A percentile compares a stretch with the other conserved stretches of the same genome.
These are phyloP conservation scores for Dillenia suffruticosa DNA, from an alignment of 164 flowering plant species.

Conservation along the genomic window DNA sequence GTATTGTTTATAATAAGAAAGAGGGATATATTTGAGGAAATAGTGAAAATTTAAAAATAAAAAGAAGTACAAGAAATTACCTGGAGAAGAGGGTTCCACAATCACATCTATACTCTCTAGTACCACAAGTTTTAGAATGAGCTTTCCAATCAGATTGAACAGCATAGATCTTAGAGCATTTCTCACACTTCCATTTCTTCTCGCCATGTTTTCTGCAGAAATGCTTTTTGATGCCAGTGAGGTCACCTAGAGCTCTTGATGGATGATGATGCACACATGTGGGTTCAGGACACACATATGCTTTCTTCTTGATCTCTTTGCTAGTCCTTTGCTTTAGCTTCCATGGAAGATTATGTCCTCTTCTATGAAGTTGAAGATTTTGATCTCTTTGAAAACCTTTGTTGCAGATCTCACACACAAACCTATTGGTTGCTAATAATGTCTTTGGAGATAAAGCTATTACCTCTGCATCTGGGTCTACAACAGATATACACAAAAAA, in stretches of 20 bases:
- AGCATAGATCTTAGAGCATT: conserved; percentile 84
- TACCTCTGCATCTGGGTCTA: conserved; percentile 96
- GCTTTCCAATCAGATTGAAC: conserved; percentile 98
- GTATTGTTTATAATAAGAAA: too few species aligned
- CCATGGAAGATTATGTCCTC: conserved; percentile 98
- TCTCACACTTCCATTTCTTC: conserved; percentile 88
- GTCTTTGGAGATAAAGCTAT: conserved; percentile 83
- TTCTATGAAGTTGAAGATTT: conserved; percentile 88
- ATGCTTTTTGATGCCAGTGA: conserved; percentile 96
- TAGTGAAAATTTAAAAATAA: background rate
- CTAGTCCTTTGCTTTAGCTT: conserved; percentile 73
- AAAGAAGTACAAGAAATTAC: conserved; percentile 25
- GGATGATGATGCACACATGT: conserved; percentile 81
- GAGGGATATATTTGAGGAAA: too few species aligned
- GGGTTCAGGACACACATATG: conserved; percentile 81
- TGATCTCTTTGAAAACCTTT: conserved; percentile 97
- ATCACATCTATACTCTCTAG: conserved; percentile 85
- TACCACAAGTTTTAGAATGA: conserved; percentile 86
- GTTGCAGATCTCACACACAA: conserved; percentile 92
- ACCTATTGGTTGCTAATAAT: conserved; percentile 77
- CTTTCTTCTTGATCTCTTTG: conserved; percentile 61
- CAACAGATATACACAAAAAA: background rate
- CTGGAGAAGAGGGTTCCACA: conserved; percentile 95
- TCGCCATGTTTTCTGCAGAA: conserved; percentile 87
- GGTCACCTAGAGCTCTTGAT: conserved; percentile 93